A percentile compares a stretch with the other conserved stretches of the same genome.
phyloP scores from a whole-genome alignment of 2,329 filamentous ascomycete genomes.

The Hypoxylon sp. region DNA sequence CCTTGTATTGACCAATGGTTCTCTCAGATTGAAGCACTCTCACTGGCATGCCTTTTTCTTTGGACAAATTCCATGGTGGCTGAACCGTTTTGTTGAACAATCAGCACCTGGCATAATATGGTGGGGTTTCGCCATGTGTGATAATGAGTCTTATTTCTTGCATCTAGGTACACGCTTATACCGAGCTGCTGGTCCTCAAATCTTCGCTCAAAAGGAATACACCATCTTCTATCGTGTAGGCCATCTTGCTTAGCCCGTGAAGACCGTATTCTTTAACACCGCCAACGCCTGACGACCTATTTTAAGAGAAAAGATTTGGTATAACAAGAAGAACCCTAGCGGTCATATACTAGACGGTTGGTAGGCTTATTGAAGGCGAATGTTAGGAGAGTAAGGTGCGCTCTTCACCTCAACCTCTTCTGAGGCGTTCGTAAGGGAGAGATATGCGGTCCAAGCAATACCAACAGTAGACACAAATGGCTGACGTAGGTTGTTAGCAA shows the following conservation, averaged over 20 bases:
- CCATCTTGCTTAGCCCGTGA: slow-evolving; percentile 9
- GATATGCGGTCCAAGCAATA: slow-evolving; percentile 97
- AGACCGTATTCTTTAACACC: slow-evolving; percentile 25
- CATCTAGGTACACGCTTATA: slow-evolving; percentile 28
- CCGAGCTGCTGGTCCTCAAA: slow-evolving; percentile 8
- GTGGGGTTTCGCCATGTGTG: neutral
- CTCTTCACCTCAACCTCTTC: slow-evolving; percentile 69
- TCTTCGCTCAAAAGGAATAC: slow-evolving; percentile 23
- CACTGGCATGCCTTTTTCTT: neutral
- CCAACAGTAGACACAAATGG: slow-evolving; percentile 95
- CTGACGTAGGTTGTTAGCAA: slow-evolving; percentile 59
- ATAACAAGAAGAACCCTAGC: slow-evolving; percentile 15
- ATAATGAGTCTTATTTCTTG: slow-evolving; percentile 25
- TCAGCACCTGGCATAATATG: neutral
- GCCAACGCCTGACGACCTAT: slow-evolving; percentile 23
- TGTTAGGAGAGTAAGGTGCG: slow-evolving; percentile 52
- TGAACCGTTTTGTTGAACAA: neutral
- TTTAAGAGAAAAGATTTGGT: slow-evolving; percentile 6
- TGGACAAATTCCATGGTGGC: neutral
- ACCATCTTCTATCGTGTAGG: slow-evolving; percentile 11
- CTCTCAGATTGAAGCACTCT: neutral
- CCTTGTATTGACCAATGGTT: slow-evolving; percentile 22
- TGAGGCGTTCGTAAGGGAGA: slow-evolving; percentile 89
- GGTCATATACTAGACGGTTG: neutral
- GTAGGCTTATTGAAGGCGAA: slow-evolving; percentile 51